phyloP scores from a whole-genome alignment of 805 yeast species.

The Henningerozyma blattae region DNA sequence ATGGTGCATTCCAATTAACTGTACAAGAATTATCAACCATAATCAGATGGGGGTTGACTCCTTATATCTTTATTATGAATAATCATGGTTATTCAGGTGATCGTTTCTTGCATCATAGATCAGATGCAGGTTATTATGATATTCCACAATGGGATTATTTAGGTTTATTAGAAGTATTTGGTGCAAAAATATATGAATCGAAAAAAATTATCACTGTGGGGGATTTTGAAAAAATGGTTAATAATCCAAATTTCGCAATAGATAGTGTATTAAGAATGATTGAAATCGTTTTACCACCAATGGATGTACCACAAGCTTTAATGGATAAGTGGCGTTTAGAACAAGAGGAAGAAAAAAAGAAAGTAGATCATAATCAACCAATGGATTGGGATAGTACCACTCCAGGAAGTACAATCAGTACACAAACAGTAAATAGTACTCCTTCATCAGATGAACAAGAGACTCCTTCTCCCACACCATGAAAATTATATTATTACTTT shows the following conservation, averaged over 20 bases:
- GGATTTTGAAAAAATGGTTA: slow-evolving; percentile 34
- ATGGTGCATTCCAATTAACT: slow-evolving; percentile 57
- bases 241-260: slow-evolving; percentile 27
- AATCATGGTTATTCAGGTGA: slow-evolving; percentile 60
- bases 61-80: slow-evolving; percentile 48
- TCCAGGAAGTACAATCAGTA: neutral
- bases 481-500: too few relatives aligned
- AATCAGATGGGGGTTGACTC: slow-evolving; percentile 40
- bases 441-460: neutral
- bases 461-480: too few relatives aligned
- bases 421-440: neutral
- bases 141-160: slow-evolving; percentile 52
- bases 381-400: neutral
- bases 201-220: slow-evolving; percentile 35
- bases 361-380: neutral
- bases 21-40: slow-evolving; percentile 54
- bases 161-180: slow-evolving; percentile 37
- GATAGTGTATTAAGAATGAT: slow-evolving; percentile 39
- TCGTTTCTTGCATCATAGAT: slow-evolving; percentile 45
- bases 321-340: slow-evolving; percentile 18
- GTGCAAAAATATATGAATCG: slow-evolving; percentile 37
- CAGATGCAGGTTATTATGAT: slow-evolving; percentile 42
- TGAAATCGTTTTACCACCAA: slow-evolving; percentile 43
- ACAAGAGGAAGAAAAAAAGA: slow-evolving; percentile 10
- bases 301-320: slow-evolving; percentile 42